Evolutionary conservation across 768 basidiomycete species (phyloP).

Genomic region (Hygrocybe coccinea): DNA sequence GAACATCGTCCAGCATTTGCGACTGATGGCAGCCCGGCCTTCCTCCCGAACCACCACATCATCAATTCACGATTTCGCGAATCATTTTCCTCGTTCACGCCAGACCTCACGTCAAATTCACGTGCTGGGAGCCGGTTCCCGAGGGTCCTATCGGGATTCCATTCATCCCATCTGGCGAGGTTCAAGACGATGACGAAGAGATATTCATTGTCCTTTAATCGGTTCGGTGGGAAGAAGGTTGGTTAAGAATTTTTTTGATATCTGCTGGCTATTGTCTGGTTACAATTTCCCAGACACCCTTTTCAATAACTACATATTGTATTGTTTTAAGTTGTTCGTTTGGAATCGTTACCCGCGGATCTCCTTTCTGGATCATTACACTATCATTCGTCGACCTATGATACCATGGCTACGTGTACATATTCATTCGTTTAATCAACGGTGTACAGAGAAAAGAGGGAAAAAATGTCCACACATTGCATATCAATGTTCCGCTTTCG

Average conservation of each 20-base stretch:
- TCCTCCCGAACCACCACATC: neutral
- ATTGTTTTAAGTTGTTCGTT: neutral
- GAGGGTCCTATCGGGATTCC: neutral
- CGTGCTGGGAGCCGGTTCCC: neutral
- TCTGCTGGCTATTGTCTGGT: neutral
- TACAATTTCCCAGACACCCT: neutral
- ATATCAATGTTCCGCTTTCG: conserved; percentile 21
- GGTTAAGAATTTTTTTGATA: neutral
- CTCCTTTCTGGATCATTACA: neutral
- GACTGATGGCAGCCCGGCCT: too few species aligned
- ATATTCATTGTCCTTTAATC: neutral
- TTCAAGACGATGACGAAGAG: neutral
- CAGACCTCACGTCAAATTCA: too few species aligned
- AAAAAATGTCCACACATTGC: neutral
- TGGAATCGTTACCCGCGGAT: neutral
- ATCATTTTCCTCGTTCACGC: too few species aligned
- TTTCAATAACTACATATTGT: neutral
- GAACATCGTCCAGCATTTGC: too few species aligned
- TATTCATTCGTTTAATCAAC: neutral
- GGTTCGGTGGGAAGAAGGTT: neutral
- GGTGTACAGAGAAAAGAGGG: too few species aligned
- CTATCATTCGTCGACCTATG: neutral
- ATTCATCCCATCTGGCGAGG: neutral
- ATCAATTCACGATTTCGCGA: too few species aligned
- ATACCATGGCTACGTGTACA: neutral